Percentiles rank a stretch among this genome's conserved stretches.
Conservation (phyloP, 2,329 filamentous ascomycete genomes). For the Trichoderma cornu-damae region DNA sequence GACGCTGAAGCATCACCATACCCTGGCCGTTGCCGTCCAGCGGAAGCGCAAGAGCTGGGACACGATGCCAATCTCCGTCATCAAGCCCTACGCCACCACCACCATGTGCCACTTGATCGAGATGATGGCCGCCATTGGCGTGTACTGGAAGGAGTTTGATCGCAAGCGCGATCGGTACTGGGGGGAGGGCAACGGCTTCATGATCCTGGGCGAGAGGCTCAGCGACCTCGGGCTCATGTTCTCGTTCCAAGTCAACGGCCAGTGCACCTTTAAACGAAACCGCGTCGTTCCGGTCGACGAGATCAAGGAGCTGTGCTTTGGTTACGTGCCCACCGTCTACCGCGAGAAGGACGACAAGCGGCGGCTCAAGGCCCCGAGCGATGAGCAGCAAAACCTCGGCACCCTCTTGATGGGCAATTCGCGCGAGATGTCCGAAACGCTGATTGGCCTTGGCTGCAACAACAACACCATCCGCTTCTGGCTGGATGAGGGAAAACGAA, state of each 20-base stretch:
- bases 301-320: conserved; percentile 53
- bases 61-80: conserved; percentile 45
- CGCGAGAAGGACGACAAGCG: conserved; percentile 36
- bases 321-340: conserved; percentile 52
- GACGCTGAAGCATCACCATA: conserved; percentile 32
- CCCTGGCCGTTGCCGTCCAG: conserved; percentile 43
- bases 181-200: conserved; percentile 52
- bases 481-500: conserved; percentile 34
- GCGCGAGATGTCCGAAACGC: conserved; percentile 48
- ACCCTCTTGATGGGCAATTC: conserved; percentile 45
- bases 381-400: conserved; percentile 39
- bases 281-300: conserved; percentile 50
- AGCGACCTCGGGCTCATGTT: conserved; percentile 51
- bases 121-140: conserved; percentile 49
- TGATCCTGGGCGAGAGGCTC: conserved; percentile 43
- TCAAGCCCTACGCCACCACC: conserved; percentile 48
- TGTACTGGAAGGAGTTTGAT: conserved; percentile 57
- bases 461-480: conserved; percentile 46
- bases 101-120: conserved; percentile 53
- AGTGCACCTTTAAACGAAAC: conserved; percentile 44
- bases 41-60: conserved; percentile 47
- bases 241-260: conserved; percentile 47
- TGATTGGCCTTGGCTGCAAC: conserved; percentile 51
- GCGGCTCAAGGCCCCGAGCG: conserved; percentile 35
- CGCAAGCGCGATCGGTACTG: conserved; percentile 46